Evolutionary conservation across 768 basidiomycete genomes (phyloP), one percentile per base, ranked within the genome.

Genomic region (Xerocomus potaroensis): DNA sequence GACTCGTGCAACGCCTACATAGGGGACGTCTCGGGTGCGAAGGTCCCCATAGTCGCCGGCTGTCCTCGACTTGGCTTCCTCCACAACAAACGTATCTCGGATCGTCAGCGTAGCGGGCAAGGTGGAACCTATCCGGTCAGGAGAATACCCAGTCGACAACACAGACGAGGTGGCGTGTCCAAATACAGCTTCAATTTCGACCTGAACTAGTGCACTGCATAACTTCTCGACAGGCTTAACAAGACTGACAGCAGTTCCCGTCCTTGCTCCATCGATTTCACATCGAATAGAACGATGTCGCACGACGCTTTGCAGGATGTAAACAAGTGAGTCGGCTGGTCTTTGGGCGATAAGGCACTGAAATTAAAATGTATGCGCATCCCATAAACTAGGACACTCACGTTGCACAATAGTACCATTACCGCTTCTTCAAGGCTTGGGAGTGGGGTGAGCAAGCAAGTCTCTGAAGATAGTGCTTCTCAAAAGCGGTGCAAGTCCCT

Each of bases 301-400:
- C 87, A 50, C 85, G 87, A 22, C 84, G 78, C 54, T 86, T 79
- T 0, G 84, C 84, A 8, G 89, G 72, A 9, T 84, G 80, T 22
- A 89, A 70, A 55, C 83, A 86, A 1, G 78, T 75, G 11, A 83
- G 66, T 14, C 83, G 73, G 50, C 89, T 87, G 52, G 77, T 78
- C 87, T 89, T 39, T 31, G 32, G 6, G 23, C 10, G 38, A 4
- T 5, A 39, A 27, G 3, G 5, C 1, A 6, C 43, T 6, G 50
- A 32, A 26, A 24, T 19, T 14, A 34, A 38, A 18, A 22, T 26
- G 19, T 48, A 42, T 8, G 30, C 11, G 18, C n/a, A 12, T 18
- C 29, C 9, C 8, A 47, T 39, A 10, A 12, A 29, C 29, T 5
- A 5, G 22, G 8, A 19, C 0, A 68, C 81, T 56, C 51, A 87